A percentile compares a stretch with the other conserved stretches of the same genome.
These are phyloP conservation scores for Myotisia sp. DNA, from an alignment of 2,329 filamentous ascomycete species.

Conservation along the genomic window DNA sequence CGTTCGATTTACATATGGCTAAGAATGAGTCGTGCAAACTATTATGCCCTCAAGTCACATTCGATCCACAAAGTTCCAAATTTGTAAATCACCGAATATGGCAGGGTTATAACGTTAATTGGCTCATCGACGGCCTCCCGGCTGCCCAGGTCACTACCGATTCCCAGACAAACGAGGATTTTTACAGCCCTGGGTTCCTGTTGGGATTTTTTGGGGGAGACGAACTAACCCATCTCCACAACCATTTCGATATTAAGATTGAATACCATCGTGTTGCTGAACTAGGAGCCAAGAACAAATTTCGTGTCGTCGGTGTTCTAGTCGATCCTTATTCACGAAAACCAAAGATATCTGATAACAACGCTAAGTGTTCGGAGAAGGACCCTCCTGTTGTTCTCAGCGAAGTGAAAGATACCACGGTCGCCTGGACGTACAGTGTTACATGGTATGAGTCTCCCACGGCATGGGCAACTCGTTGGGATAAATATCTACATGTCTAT, in stretches of 20 bases:
- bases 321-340: slow-evolving; percentile 66
- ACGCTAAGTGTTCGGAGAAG: slow-evolving; percentile 48
- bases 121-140: slow-evolving; percentile 86
- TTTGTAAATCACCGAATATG: slow-evolving; percentile 75
- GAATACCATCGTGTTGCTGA: slow-evolving; percentile 74
- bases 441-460: slow-evolving; percentile 74
- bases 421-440: slow-evolving; percentile 84
- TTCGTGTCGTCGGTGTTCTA: slow-evolving; percentile 79
- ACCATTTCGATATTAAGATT: slow-evolving; percentile 87
- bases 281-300: slow-evolving; percentile 41
- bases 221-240: slow-evolving; percentile 56
- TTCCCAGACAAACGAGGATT: slow-evolving; percentile 58
- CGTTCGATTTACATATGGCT: slow-evolving; percentile 76
- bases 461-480: slow-evolving; percentile 93
- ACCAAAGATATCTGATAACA: slow-evolving; percentile 36
- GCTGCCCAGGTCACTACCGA: slow-evolving; percentile 74
- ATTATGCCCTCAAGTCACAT: slow-evolving; percentile 56
- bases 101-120: slow-evolving; percentile 84
- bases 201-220: slow-evolving; percentile 48
- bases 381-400: slow-evolving; percentile 49
- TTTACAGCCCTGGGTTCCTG: slow-evolving; percentile 84
- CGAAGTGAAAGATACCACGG: slow-evolving; percentile 48
- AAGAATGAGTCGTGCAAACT: slow-evolving; percentile 76
- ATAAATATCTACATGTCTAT: slow-evolving; percentile 95
- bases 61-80: slow-evolving; percentile 49